Evolutionary conservation across 306 rosid genomes (phyloP).

Genomic region (Citrullus mucosospermus): DNA sequence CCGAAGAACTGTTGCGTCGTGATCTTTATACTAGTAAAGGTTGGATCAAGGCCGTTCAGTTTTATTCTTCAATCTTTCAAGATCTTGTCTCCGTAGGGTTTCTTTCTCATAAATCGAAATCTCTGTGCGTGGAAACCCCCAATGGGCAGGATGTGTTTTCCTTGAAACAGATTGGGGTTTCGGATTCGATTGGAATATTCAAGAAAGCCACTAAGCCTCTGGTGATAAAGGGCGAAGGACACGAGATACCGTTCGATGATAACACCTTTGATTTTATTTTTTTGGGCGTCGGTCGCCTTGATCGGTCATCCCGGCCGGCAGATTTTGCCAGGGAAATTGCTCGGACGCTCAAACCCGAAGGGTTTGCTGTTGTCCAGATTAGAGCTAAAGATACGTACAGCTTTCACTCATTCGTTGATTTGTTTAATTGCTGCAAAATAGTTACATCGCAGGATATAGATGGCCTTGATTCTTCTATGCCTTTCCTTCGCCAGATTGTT

Average conservation of each 20-base stretch:
- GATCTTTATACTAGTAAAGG: slow-evolving; percentile 50
- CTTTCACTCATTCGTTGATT: slow-evolving; percentile 75
- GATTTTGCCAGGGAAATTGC: slow-evolving; percentile 55
- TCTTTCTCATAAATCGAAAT: slow-evolving; percentile 41
- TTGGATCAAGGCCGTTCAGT: slow-evolving; percentile 58
- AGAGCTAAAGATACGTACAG: slow-evolving; percentile 77
- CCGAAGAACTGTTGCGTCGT: background rate
- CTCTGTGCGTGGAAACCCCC: slow-evolving; percentile 64
- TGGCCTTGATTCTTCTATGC: slow-evolving; percentile 62
- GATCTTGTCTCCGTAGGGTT: slow-evolving; percentile 59
- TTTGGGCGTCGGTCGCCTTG: slow-evolving; percentile 52
- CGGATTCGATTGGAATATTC: slow-evolving; percentile 49
- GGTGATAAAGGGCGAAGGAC: slow-evolving; percentile 44
- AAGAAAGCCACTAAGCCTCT: slow-evolving; percentile 53
- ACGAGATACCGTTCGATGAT: slow-evolving; percentile 44
- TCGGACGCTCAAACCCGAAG: slow-evolving; percentile 73
- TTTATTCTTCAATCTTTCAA: slow-evolving; percentile 65
- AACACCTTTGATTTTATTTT: slow-evolving; percentile 61
- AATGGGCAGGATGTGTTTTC: slow-evolving; percentile 64
- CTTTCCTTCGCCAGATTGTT: slow-evolving; percentile 60
- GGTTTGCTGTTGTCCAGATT: slow-evolving; percentile 73
- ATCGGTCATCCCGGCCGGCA: slow-evolving; percentile 34
- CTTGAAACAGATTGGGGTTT: slow-evolving; percentile 61
- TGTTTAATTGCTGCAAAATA: slow-evolving; percentile 66
- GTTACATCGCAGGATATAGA: slow-evolving; percentile 57